Percentiles rank a stretch among this genome's conserved stretches.
phyloP scores from a whole-genome alignment of 345 rosid species.

The Toxicodendron radicans region DNA sequence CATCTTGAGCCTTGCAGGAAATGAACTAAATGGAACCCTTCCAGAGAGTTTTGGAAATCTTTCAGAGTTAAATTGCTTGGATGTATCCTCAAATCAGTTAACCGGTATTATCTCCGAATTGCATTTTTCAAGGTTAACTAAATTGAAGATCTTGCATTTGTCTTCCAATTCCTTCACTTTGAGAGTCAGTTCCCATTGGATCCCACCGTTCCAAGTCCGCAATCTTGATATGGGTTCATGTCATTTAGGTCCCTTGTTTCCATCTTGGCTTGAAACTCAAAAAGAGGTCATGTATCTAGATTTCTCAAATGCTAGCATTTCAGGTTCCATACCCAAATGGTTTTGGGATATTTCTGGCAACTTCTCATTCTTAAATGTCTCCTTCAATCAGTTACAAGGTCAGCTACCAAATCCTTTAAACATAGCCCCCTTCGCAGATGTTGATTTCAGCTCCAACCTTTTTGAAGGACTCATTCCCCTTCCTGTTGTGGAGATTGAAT shows the following conservation, averaged over 20 bases:
- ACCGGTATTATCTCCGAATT: conserved; percentile 32
- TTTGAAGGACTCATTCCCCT: conserved; percentile 29
- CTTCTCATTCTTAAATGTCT: conserved; percentile 30
- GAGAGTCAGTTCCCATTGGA: conserved; percentile 41
- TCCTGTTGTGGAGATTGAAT: conserved; percentile 21
- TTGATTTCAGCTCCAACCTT: conserved; percentile 37
- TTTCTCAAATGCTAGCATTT: conserved; percentile 45
- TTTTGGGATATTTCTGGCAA: conserved; percentile 45
- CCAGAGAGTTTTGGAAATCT: conserved; percentile 41
- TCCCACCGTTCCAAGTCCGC: conserved; percentile 42
- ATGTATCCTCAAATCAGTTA: conserved; percentile 39
- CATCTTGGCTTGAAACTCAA: conserved; percentile 41
- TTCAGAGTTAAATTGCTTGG: conserved; percentile 19
- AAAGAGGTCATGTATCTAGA: conserved; percentile 19
- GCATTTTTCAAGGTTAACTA: conserved; percentile 34
- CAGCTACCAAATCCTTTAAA: conserved; percentile 26
- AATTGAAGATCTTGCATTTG: conserved; percentile 28
- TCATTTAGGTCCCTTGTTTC: conserved; percentile 40
- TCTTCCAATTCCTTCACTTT: conserved; percentile 38
- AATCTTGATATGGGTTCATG: conserved; percentile 41
- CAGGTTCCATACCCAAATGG: conserved; percentile 43
- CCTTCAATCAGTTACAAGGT: conserved; percentile 34
- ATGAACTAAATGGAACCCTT: conserved; percentile 42
- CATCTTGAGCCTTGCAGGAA: conserved; percentile 20
- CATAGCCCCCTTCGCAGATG: conserved; percentile 22